phyloP scores from a whole-genome alignment of 305 asterid species.

The Solanum hybrid region DNA sequence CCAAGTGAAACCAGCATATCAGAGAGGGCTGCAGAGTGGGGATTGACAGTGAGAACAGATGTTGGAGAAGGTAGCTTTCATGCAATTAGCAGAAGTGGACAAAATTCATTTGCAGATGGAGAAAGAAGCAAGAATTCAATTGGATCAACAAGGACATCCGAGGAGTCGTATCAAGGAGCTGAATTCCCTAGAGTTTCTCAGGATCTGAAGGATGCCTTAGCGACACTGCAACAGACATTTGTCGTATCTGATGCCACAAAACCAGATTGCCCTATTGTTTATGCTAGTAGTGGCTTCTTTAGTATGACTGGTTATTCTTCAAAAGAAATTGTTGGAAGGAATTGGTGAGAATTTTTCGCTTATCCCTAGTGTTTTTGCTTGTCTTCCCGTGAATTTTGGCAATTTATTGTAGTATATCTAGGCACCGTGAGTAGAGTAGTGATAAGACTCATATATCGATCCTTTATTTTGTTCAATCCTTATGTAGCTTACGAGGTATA shows the following conservation, averaged over 20 bases:
- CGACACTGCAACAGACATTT: constrained; percentile 82
- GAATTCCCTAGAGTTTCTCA: constrained; percentile 76
- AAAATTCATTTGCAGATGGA: constrained; percentile 37
- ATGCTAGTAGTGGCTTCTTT: constrained; percentile 93
- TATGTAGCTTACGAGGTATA: neutral
- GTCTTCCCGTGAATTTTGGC: neutral
- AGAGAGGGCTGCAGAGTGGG: constrained; percentile 86
- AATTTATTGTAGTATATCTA: neutral
- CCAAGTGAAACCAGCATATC: constrained; percentile 33
- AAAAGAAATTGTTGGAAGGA: constrained; percentile 71
- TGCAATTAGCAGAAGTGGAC: constrained; percentile 15
- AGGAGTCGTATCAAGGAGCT: constrained; percentile 34
- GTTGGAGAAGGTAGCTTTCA: constrained; percentile 51
- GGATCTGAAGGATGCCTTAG: constrained; percentile 86
- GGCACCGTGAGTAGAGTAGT: neutral
- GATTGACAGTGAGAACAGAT: constrained; percentile 56
- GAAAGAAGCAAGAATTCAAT: constrained; percentile 32
- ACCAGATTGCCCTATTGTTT: constrained; percentile 86
- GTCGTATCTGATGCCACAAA: constrained; percentile 96
- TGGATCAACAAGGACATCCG: constrained; percentile 48
- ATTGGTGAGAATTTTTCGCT: constrained; percentile 47
- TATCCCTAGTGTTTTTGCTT: neutral
- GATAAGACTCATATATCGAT: neutral
- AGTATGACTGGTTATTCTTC: constrained; percentile 83
- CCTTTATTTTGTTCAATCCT: neutral